Conservation (phyloP, 352 stramenopile genomes). For the Phytophthora quininea region DNA sequence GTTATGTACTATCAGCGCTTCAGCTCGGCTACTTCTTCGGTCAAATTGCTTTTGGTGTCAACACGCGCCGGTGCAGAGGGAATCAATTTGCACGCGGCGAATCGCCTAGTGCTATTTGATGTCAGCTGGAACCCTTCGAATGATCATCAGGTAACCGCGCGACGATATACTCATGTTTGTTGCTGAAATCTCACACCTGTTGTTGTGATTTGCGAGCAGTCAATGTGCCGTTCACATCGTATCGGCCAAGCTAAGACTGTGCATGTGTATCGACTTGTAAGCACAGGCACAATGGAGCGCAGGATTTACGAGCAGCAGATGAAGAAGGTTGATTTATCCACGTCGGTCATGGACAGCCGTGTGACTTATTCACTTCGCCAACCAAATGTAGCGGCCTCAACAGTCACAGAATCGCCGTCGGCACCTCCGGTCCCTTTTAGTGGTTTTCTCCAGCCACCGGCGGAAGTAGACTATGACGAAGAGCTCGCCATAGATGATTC, state of each 20-base stretch:
- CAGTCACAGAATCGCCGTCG: conserved; percentile 1
- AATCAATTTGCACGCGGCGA: conserved; percentile 90
- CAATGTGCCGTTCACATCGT: conserved; percentile 92
- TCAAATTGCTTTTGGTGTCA: conserved; percentile 81
- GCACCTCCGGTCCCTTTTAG: conserved; percentile 40
- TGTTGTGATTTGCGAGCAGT: conserved; percentile 44
- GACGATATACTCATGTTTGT: no score
- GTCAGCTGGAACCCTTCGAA: conserved; percentile 93
- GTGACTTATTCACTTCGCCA: neutral
- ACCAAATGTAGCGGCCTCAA: neutral
- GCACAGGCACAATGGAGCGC: conserved; percentile 92
- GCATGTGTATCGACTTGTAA: conserved; percentile 93
- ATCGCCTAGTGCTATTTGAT: conserved; percentile 91
- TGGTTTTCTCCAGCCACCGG: conserved; percentile 65
- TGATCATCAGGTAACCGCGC: conserved; percentile 75
- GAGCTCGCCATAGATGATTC: conserved; percentile 39
- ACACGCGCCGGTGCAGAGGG: conserved; percentile 85
- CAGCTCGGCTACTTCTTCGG: conserved; percentile 50
- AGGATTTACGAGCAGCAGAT: conserved; percentile 93
- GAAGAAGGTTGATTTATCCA: conserved; percentile 85
- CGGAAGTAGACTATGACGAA: conserved; percentile 34
- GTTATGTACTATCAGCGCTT: conserved; percentile 51
- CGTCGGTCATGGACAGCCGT: conserved; percentile 73
- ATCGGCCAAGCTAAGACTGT: conserved; percentile 91
- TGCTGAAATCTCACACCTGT: neutral